Evolutionary conservation across 2,329 filamentous ascomycete species (phyloP).

Genomic region (Proliferodiscus dingleyae): DNA sequence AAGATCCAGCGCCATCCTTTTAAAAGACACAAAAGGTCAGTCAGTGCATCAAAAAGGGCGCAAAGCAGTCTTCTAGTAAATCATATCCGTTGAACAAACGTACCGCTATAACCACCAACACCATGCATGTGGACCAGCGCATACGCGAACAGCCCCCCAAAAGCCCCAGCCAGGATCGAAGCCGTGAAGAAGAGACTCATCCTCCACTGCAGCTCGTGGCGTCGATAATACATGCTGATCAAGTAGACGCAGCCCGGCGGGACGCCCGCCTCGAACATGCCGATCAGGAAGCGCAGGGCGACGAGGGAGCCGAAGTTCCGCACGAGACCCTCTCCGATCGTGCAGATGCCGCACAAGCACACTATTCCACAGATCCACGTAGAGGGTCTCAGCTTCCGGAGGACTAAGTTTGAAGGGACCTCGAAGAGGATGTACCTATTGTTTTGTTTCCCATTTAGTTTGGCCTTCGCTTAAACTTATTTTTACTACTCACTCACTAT

Average conservation of each 20-base stretch:
- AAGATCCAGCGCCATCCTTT: conserved; percentile 39
- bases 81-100: no score
- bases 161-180: conserved; percentile 48
- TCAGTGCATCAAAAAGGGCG: conserved; percentile 45
- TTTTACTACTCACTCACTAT: no score
- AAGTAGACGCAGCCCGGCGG: conserved; percentile 49
- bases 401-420: conserved; percentile 26
- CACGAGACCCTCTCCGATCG: conserved; percentile 19
- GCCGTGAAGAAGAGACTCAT: conserved; percentile 51
- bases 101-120: conserved; percentile 46
- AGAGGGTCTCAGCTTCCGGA: conserved; percentile 33
- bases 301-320: conserved; percentile 60
- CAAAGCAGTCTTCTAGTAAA: no score
- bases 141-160: conserved; percentile 51
- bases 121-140: conserved; percentile 49
- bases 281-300: conserved; percentile 63
- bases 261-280: conserved; percentile 47
- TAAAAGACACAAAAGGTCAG: conserved; percentile 39
- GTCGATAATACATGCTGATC: conserved; percentile 45
- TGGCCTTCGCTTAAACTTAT: no score
- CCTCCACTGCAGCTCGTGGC: conserved; percentile 45
- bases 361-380: conserved; percentile 37
- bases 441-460: no score
- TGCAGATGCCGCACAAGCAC: conserved; percentile 38
- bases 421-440: conserved; percentile 1